These are phyloP conservation scores for Musa balbisiana DNA, from an alignment of 202 grass and related monocot genomes.

Conservation along the genomic window DNA sequence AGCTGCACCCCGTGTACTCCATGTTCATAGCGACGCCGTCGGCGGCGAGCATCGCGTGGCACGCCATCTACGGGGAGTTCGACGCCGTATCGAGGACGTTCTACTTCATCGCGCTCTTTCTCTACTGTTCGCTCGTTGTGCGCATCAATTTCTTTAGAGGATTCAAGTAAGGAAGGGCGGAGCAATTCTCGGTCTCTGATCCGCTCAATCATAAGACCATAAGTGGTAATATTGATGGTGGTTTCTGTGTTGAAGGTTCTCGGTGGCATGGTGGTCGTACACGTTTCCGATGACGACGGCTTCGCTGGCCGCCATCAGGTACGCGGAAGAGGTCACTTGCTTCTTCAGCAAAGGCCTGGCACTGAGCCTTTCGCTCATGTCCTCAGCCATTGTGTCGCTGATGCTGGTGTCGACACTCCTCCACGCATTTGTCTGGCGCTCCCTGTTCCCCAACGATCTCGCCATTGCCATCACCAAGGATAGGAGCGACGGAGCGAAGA, in stretches of 20 bases:
- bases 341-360: conserved; percentile 75
- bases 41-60: conserved; percentile 84
- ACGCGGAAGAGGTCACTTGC: conserved; percentile 74
- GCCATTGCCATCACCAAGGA: conserved; percentile 94
- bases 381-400: conserved; percentile 82
- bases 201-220: too few species aligned
- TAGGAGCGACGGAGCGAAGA: conserved; percentile 25
- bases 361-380: conserved; percentile 88
- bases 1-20: conserved; percentile 93
- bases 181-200: too few species aligned
- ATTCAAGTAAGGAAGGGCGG: conserved; percentile 42
- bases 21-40: conserved; percentile 99
- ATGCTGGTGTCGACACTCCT: conserved; percentile 80
- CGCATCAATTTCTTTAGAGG: conserved; percentile 99
- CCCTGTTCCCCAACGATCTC: conserved; percentile 88
- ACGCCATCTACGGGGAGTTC: conserved; percentile 72
- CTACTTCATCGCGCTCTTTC: conserved; percentile 90
- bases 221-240: too few species aligned
- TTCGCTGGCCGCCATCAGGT: conserved; percentile 74
- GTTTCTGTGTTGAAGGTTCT: conserved; percentile 43
- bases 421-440: conserved; percentile 73
- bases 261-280: conserved; percentile 96
- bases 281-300: conserved; percentile 97
- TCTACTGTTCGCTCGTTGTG: conserved; percentile 78
- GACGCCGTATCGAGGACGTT: conserved; percentile 75